Percentiles rank a stretch among this genome's conserved stretches.
phyloP scores from a whole-genome alignment of 140 eudicot species.

The Anethum foeniculum region DNA sequence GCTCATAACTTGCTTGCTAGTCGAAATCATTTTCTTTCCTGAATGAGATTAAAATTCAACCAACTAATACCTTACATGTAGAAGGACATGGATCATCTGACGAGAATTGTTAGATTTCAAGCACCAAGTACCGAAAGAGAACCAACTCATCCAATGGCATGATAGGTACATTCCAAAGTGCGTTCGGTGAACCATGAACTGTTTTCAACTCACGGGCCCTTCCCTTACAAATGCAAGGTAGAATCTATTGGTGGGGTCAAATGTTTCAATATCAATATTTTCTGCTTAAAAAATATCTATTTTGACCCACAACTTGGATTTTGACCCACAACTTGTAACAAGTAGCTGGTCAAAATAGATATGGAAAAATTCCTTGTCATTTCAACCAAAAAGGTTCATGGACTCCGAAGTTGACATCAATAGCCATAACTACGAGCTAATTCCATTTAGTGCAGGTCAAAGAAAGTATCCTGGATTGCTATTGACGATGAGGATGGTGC shows the following conservation, averaged over 20 bases:
- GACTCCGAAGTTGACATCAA: not conserved
- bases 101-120: too few relatives aligned
- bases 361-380: not conserved
- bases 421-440: not conserved
- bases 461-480: not conserved
- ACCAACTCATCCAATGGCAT: too few relatives aligned
- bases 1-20: not conserved
- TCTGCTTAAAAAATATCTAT: too few relatives aligned
- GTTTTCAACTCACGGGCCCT: too few relatives aligned
- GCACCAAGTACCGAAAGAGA: too few relatives aligned
- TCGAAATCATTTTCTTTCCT: not conserved
- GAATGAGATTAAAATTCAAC: not conserved
- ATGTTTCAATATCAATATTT: too few relatives aligned
- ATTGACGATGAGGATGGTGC: slow-evolving; percentile 1
- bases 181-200: too few relatives aligned
- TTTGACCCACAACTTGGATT: too few relatives aligned
- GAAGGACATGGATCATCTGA: not conserved
- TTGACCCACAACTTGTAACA: too few relatives aligned
- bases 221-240: too few relatives aligned
- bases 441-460: slow-evolving; percentile 1
- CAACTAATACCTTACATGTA: not conserved
- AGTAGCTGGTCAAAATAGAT: not conserved
- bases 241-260: too few relatives aligned
- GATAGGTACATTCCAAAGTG: too few relatives aligned
- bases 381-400: not conserved